Evolutionary conservation across 2,329 filamentous ascomycete species (phyloP).

Genomic region (Microsporum audouinii): DNA sequence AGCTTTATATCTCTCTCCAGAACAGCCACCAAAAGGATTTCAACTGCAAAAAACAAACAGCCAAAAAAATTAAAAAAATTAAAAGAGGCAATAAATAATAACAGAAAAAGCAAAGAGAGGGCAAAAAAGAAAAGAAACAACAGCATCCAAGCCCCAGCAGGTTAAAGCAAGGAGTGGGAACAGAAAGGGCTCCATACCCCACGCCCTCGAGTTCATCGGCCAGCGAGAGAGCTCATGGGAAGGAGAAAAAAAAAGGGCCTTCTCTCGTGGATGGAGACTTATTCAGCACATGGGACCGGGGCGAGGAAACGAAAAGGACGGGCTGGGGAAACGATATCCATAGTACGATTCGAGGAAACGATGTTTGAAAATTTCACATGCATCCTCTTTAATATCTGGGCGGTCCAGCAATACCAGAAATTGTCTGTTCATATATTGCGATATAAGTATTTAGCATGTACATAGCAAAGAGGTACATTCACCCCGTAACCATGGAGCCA

Average conservation of each 20-base stretch:
- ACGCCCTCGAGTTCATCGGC: neutral
- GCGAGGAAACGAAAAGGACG: neutral
- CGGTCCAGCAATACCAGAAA: neutral
- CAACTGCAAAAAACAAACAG: neutral
- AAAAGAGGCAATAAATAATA: neutral
- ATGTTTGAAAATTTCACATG: neutral
- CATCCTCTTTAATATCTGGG: neutral
- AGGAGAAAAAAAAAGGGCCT: neutral
- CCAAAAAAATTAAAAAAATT: neutral
- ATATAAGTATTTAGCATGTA: neutral
- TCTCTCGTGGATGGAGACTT: neutral
- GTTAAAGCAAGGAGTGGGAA: neutral
- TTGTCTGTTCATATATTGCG: too few relatives aligned
- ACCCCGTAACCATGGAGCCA: neutral
- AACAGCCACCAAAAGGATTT: neutral
- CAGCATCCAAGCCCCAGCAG: neutral
- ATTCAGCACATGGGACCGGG: neutral
- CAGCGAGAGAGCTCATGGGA: neutral
- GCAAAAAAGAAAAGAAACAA: neutral
- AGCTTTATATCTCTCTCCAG: slow-evolving; percentile 1
- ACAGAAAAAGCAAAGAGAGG: neutral
- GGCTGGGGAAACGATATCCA: neutral
- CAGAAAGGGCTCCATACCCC: neutral
- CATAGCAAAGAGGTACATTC: neutral
- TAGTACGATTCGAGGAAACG: neutral